Percentiles rank a stretch among this genome's conserved stretches.
These are phyloP conservation scores for Globisporangium uncinulatum DNA, from an alignment of 352 stramenopile species.

Conservation along the genomic window DNA sequence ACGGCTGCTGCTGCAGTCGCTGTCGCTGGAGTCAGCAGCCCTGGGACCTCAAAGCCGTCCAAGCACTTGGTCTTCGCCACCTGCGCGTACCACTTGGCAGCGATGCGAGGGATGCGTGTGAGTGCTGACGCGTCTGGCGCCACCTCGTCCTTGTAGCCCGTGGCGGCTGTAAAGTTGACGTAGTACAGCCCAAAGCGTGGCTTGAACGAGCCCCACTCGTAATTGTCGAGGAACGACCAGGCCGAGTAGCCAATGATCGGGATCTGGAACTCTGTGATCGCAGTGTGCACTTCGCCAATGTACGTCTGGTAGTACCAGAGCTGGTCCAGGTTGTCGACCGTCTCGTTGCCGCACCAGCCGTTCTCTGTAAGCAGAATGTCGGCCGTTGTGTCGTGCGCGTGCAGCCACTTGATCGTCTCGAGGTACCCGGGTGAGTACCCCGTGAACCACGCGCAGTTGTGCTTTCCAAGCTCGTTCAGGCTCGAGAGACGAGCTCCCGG, in stretches of 20 bases:
- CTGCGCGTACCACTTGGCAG: constrained; percentile 52
- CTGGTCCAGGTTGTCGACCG: constrained; percentile 44
- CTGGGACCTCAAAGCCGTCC: constrained; percentile 14
- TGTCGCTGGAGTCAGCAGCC: not conserved
- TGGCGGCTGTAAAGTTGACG: constrained; percentile 6
- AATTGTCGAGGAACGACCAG: constrained; percentile 94
- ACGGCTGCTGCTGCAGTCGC: not conserved
- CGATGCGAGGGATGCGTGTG: constrained; percentile 26
- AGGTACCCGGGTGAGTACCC: constrained; percentile 52
- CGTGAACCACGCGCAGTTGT: constrained; percentile 32
- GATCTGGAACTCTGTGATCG: constrained; percentile 50
- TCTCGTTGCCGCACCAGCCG: constrained; percentile 48
- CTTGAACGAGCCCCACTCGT: constrained; percentile 81
- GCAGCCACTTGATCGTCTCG: constrained; percentile 60
- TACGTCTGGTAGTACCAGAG: constrained; percentile 54
- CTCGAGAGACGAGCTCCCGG: constrained; percentile 48
- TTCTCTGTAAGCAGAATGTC: constrained; percentile 67
- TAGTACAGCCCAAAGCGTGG: constrained; percentile 24
- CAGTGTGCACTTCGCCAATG: constrained; percentile 53
- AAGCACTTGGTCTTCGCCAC: constrained; percentile 63
- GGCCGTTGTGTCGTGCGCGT: constrained; percentile 35
- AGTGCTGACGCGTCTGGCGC: constrained; percentile 22
- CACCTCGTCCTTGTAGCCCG: constrained; percentile 22
- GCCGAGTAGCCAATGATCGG: constrained; percentile 89
- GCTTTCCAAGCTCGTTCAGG: constrained; percentile 17